A percentile compares a stretch with the other conserved stretches of the same genome.
Evolutionary conservation across 2,329 filamentous ascomycete genomes (phyloP).

Genomic region (Calonectria leucothoes): DNA sequence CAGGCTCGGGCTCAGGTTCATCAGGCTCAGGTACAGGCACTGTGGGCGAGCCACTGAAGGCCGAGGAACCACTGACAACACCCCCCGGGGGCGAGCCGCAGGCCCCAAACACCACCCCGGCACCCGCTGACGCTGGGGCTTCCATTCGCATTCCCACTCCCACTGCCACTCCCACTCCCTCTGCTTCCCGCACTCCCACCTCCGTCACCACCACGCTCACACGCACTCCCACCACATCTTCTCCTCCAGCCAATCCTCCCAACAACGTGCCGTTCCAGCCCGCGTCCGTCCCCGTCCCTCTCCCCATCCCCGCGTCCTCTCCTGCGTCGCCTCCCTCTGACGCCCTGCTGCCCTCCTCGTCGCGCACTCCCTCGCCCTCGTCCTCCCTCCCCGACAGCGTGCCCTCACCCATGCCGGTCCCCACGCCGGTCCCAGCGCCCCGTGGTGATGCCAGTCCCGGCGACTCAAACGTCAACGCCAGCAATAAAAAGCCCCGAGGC

Average conservation of each 20-base stretch:
- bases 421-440: slow-evolving; percentile 26
- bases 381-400: slow-evolving; percentile 34
- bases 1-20: neutral
- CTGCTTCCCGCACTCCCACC: slow-evolving; percentile 29
- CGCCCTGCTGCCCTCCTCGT: slow-evolving; percentile 28
- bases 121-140: slow-evolving; percentile 33
- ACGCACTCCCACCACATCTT: slow-evolving; percentile 30
- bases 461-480: slow-evolving; percentile 50
- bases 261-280: slow-evolving; percentile 23
- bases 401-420: slow-evolving; percentile 40
- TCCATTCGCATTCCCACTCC: slow-evolving; percentile 19
- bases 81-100: slow-evolving; percentile 32
- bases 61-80: slow-evolving; percentile 19
- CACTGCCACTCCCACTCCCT: slow-evolving; percentile 25
- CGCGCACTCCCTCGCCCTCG: slow-evolving; percentile 18
- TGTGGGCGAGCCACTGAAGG: slow-evolving; percentile 7
- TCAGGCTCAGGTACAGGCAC: neutral
- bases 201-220: slow-evolving; percentile 21
- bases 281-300: slow-evolving; percentile 9
- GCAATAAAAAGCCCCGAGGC: slow-evolving; percentile 60
- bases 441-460: slow-evolving; percentile 38
- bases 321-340: neutral
- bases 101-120: slow-evolving; percentile 32
- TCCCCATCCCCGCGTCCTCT: neutral
- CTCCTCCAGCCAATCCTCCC: slow-evolving; percentile 29